A percentile compares a stretch with the other conserved stretches of the same genome.
Evolutionary conservation across 345 rosid genomes (phyloP).

Genomic region (Eucalyptus dawsonii): DNA sequence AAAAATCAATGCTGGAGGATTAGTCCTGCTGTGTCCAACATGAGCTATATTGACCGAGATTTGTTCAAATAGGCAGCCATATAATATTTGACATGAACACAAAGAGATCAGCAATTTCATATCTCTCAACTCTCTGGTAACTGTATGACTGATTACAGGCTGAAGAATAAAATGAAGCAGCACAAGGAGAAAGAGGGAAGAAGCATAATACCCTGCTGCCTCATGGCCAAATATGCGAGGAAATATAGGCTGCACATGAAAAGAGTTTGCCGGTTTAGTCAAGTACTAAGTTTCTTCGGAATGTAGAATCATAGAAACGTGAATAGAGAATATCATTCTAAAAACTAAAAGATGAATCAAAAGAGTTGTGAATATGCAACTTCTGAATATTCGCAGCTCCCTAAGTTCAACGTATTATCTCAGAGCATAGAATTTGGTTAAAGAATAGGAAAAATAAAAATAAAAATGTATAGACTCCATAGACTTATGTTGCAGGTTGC

Average conservation of each 20-base stretch:
- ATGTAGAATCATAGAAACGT: neutral
- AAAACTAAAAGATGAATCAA: neutral
- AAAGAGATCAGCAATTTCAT: neutral
- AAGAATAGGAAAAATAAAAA: neutral
- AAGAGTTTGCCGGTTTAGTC: neutral
- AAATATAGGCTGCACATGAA: conserved; percentile 51
- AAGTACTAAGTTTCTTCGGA: neutral
- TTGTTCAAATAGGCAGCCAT: neutral
- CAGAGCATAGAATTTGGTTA: neutral
- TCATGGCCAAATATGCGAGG: conserved; percentile 96
- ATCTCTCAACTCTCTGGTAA: neutral
- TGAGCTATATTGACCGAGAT: neutral
- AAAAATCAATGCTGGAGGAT: neutral
- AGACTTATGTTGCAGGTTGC: neutral
- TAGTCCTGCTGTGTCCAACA: neutral
- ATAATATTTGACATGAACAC: neutral
- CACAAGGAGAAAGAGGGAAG: neutral
- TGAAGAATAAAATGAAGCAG: neutral
- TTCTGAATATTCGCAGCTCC: neutral
- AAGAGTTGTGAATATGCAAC: neutral
- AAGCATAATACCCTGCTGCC: conserved; percentile 67
- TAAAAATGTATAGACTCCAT: neutral
- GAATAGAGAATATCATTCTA: neutral
- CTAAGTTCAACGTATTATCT: neutral
- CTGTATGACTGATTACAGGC: neutral